Evolutionary conservation across 306 rosid species (phyloP), one percentile per base, ranked within the genome.

Genomic region (Cucurbita pepo): DNA sequence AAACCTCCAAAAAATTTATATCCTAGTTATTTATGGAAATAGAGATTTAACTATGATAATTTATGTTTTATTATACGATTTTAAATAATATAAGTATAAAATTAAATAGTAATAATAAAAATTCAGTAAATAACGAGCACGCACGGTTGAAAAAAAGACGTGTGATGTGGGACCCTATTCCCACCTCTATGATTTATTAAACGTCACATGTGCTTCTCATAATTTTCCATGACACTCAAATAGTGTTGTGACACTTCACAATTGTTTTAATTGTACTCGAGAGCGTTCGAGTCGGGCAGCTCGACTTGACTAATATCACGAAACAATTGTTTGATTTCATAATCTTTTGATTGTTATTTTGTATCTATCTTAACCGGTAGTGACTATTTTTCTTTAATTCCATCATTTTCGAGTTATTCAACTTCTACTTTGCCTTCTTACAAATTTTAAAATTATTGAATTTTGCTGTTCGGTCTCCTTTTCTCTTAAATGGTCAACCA

Each of bases 121-220:
- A 30, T 30, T 30, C 0, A 30, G 34, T 30, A 30, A 45, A 3
- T 10, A 45, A 9, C 3, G 13, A 12, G n/a, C 21, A 15, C 13
- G 14, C 30, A 63, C 25, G 25, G 47, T 37, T 61, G 69, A 25
- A 15, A 13, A 30, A 34, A 59, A 34, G 10, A 34, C 36, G 65
- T 59, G 48, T 62, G 8, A 18, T 19, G 37, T 64, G 52, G 71
- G 53, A 2, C 71, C 71, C 36, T 0, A 1, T 64, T 64, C 3
- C 53, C 71, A 64, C 71, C 53, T 11, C 5, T 3, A 34, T 59
- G 6, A 36, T 59, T 59, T 59, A 7, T 19, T 13, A 66, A 66
- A 66, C 72, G 38, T 66, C 38, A 66, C 72, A 64, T 64, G 71
- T 64, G 71, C 50, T 64, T 64, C 53, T 64, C 71, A 64, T 64